Base-by-base conservation (phyloP, 371 early-diverging fungal species). In the Polyrhizophydium stewartii region DNA sequence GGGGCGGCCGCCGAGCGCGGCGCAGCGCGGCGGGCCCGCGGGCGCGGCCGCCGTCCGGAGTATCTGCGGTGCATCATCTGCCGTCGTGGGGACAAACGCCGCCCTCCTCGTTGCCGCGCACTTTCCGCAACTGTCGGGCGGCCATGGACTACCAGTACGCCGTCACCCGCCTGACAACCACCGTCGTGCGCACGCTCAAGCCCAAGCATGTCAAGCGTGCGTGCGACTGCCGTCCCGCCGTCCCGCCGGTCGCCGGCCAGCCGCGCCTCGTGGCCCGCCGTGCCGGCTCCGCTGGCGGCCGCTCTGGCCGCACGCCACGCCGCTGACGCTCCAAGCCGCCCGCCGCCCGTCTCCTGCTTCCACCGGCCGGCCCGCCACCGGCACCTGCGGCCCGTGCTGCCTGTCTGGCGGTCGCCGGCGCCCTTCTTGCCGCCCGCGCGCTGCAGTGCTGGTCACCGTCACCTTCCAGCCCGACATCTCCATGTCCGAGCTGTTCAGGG, bases 171-270 rank as follows among this genome's bases (percentile, higher is more conserved):
- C 62, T 66, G 40, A 76, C 77, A 30, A 63, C 71, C 12, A 67
- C 68, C 50, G 64, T 58, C 22, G n/a, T 70, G 31, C 66, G 69
- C 51, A 70, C 77, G 32, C 60, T 76, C 24, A 94, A 94, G 72
- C 83, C 83, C 58, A 94, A 93, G 70, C 93, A 93, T 74, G 79
- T 92, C 59, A 77, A 86, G 60, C 82, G 93, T 92, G 83, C 63
- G 82, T 28, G 27, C 10, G 12, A 28, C 0, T 19, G 31, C 28
- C 21, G 17, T 10, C 22, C 22, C 30, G 21, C n/a, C 27, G 24
- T 17, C 6, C 16, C 0, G 9, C 28, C 27, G 27, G 33, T n/a
- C 10, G 28, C 24, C n/a, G n/a, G n/a, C n/a, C n/a, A n/a, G n/a
- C n/a, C n/a, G n/a, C n/a, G n/a, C n/a, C n/a, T n/a, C n/a, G n/a